Evolutionary conservation across 164 flowering plant species (phyloP).

Genomic region (Tetrastigma voinierianum): DNA sequence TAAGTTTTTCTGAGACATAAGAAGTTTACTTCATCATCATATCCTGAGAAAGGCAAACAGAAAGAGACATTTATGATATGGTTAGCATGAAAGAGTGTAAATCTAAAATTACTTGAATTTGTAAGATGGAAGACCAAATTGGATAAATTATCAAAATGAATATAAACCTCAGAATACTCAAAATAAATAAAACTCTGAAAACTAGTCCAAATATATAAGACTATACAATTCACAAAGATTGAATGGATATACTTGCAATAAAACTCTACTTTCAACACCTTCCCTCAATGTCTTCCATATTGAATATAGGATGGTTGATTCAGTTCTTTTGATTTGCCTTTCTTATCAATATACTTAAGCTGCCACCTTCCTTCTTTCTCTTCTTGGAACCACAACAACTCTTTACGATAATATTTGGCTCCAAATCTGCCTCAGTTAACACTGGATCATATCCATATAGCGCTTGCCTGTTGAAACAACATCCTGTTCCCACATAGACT

Average conservation of each 20-base stretch:
- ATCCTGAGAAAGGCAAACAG: conserved; percentile 23
- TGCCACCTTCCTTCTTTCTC: conserved; percentile 72
- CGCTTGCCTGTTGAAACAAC: conserved; percentile 97
- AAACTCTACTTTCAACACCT: conserved; percentile 76
- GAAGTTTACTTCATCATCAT: conserved; percentile 88
- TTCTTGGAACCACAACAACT: conserved; percentile 93
- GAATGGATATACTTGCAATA: background rate
- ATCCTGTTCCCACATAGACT: conserved; percentile 98
- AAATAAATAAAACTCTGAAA: too few relatives aligned
- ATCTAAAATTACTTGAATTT: background rate
- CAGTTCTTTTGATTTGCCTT: conserved; percentile 70
- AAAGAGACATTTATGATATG: too few relatives aligned
- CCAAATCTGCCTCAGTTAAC: conserved; percentile 84
- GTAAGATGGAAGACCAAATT: too few relatives aligned
- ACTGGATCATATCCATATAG: conserved; percentile 97
- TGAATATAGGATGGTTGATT: conserved; percentile 81
- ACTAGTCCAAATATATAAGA: too few relatives aligned
- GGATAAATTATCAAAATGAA: too few relatives aligned
- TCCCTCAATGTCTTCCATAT: conserved; percentile 95
- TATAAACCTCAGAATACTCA: too few relatives aligned
- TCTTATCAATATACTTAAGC: conserved; percentile 75
- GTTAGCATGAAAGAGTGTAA: background rate
- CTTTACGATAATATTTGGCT: conserved; percentile 87
- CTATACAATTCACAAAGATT: too few relatives aligned
- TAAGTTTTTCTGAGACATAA: conserved; percentile 94